Evolutionary conservation across 345 rosid species (phyloP).

Genomic region (Abelmoschus esculentus): DNA sequence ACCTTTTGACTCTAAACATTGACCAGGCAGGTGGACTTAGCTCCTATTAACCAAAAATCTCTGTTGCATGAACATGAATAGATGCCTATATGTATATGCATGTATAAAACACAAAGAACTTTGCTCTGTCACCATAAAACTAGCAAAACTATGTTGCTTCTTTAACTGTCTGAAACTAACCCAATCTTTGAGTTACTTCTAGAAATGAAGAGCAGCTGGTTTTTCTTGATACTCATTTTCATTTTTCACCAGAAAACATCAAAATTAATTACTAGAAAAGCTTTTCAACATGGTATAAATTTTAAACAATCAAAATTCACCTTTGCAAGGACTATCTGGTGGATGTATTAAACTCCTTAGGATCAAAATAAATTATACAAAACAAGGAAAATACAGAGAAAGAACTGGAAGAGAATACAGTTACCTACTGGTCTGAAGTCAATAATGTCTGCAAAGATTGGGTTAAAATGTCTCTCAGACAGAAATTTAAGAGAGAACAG

Average conservation of each 20-base stretch:
- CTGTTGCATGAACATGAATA: not conserved
- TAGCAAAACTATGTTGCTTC: not conserved
- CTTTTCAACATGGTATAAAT: not conserved
- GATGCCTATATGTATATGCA: not conserved
- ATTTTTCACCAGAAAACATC: not conserved
- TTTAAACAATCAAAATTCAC: not conserved
- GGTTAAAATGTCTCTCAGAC: not conserved
- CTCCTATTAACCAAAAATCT: not conserved
- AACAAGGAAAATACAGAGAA: not conserved
- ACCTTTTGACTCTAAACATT: not conserved
- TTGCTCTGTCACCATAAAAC: not conserved
- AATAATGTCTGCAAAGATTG: not conserved
- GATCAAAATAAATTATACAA: not conserved
- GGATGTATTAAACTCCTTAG: not conserved
- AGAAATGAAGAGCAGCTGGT: not conserved
- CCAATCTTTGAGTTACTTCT: not conserved
- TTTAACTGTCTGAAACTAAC: not conserved
- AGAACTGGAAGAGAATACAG: not conserved
- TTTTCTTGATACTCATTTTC: not conserved
- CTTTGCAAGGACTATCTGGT: not conserved
- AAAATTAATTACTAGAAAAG: not conserved
- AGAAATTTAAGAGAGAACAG: not conserved
- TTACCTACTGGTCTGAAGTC: not conserved
- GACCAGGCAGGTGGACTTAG: not conserved
- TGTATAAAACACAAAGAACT: not conserved